Evolutionary conservation across 768 basidiomycete genomes (phyloP), one percentile per base, ranked within the genome.

Genomic region (Hygrophorus pudorinus): DNA sequence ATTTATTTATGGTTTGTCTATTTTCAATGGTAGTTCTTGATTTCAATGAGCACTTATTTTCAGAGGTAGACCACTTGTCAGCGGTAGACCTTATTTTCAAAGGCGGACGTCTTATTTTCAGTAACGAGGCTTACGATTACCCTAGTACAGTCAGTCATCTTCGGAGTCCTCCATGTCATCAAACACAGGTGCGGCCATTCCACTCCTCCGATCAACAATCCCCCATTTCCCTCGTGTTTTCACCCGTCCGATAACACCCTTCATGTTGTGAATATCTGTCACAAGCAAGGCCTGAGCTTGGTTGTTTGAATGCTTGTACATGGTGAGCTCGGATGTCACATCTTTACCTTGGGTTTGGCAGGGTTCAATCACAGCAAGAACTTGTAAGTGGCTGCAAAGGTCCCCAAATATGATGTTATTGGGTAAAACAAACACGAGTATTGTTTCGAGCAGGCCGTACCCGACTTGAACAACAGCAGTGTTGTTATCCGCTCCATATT

Each of bases 361-460:
- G 1, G 52, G 52, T 5, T 41, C 47, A 28, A 53, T 44, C 8
- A 53, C 42, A 1, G 45, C 50, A 5, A 53, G 16, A 5, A 51
- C 34, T 1, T 44, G 39, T 0, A 14, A 35, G 4, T 21, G 8
- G 3, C 47, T 44, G 1, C 41, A 21, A 12, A 53, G 21, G 18
- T 4, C 13, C 8, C 43, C 40, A 17, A 41, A 46, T 9, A 44
- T 2, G 6, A 30, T 16, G 8, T 44, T 20, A 1, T 20, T 3
- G 0, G 47, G 45, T 2, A 55, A 17, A 11, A 43, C 5, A 21
- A 45, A 55, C 1, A 44, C 47, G 1, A 53, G 31, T n/a, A 55
- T 49, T 9, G 46, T 38, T 1, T 53, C 45, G 4, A 55, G 50
- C 2, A 18, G 40, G 8, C 54, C 52, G 14, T 51, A 55, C 24